A percentile compares a stretch with the other conserved stretches of the same genome.
Evolutionary conservation across 768 basidiomycete species (phyloP).

Genomic region (Xerocomellus intermedius): DNA sequence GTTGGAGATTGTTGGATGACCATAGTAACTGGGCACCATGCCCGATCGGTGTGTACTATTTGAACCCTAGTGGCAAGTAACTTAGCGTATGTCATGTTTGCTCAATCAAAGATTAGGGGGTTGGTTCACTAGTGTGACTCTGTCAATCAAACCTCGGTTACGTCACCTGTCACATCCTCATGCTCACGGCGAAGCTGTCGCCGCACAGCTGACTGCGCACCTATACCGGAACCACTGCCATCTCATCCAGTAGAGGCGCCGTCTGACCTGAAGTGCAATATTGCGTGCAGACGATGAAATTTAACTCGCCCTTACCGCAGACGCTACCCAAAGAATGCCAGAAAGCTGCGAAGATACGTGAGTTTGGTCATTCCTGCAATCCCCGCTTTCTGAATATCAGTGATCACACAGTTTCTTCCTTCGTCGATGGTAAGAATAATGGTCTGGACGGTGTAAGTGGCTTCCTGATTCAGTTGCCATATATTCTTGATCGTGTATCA

Average conservation of each 20-base stretch:
- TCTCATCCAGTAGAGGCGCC: neutral
- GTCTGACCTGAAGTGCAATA: neutral
- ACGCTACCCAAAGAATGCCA: slow-evolving; percentile 75
- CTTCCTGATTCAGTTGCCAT: neutral
- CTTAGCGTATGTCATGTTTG: neutral
- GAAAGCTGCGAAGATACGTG: slow-evolving; percentile 88
- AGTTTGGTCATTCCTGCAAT: slow-evolving; percentile 22
- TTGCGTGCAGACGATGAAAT: slow-evolving; percentile 38
- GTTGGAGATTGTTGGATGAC: slow-evolving; percentile 54
- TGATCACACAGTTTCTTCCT: slow-evolving; percentile 63
- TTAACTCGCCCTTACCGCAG: slow-evolving; percentile 51
- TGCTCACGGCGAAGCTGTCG: neutral
- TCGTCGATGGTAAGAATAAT: slow-evolving; percentile 77
- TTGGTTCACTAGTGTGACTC: too few relatives aligned
- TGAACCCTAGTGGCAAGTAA: slow-evolving; percentile 5
- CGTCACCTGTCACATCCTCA: slow-evolving; percentile 21
- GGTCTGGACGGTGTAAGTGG: slow-evolving; percentile 73
- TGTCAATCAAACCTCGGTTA: slow-evolving; percentile 1
- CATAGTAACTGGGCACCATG: slow-evolving; percentile 56
- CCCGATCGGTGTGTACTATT: slow-evolving; percentile 60
- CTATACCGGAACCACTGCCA: neutral
- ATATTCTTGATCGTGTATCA: slow-evolving; percentile 18
- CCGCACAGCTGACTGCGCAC: slow-evolving; percentile 24
- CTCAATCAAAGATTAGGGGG: neutral
- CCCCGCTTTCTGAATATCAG: neutral